Conservation (phyloP, 1,284 basidiomycete genomes). For the Tilletia walkeri region DNA sequence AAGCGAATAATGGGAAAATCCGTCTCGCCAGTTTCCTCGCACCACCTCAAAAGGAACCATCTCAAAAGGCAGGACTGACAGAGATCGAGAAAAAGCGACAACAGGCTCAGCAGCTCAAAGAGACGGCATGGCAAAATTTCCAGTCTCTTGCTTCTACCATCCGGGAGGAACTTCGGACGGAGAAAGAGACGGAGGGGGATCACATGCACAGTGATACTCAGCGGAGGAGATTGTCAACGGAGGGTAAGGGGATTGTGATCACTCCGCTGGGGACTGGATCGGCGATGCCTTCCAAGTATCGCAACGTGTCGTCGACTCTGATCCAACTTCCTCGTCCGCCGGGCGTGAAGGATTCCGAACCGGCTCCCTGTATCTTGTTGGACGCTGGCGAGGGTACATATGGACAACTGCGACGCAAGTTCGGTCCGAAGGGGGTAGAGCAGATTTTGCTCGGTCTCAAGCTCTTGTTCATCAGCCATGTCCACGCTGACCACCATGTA, state of each 20-base stretch:
- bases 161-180: constrained; percentile 28
- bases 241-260: constrained; percentile 63
- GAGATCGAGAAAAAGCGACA: background rate
- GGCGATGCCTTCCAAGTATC: constrained; percentile 67
- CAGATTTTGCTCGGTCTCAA: constrained; percentile 66
- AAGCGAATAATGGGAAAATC: too few relatives aligned
- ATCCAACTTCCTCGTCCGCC: constrained; percentile 34
- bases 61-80: too few relatives aligned
- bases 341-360: background rate
- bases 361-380: constrained; percentile 64
- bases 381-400: constrained; percentile 89
- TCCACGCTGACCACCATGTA: constrained; percentile 89
- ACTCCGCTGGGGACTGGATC: constrained; percentile 85
- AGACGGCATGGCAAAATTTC: constrained; percentile 37
- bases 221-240: constrained; percentile 61
- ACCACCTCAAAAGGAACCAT: too few relatives aligned
- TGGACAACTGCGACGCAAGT: constrained; percentile 79
- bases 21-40: too few relatives aligned
- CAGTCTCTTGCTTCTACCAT: constrained; percentile 35
- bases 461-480: constrained; percentile 82
- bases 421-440: constrained; percentile 60
- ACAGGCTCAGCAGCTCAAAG: constrained; percentile 16
- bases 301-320: constrained; percentile 51
- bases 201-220: constrained; percentile 15
- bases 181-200: constrained; percentile 17